These are phyloP conservation scores for Saccharomyces hybrid DNA, from an alignment of 1,139 yeast genomes.

Conservation along the genomic window DNA sequence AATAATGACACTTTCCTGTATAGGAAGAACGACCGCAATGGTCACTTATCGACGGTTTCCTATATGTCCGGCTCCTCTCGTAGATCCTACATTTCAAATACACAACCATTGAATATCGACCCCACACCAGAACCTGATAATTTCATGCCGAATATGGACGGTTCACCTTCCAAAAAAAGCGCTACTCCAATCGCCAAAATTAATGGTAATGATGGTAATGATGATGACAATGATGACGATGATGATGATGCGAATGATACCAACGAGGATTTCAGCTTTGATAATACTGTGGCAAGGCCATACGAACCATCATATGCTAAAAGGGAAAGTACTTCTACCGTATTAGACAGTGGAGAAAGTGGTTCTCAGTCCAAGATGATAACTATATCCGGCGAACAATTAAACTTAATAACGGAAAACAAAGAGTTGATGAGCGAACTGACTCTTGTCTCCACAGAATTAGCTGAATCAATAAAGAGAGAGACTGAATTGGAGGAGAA, in stretches of 20 bases:
- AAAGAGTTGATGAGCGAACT: constrained; percentile 53
- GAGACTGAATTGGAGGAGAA: constrained; percentile 52
- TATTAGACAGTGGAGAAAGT: constrained; percentile 5
- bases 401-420: constrained; percentile 55
- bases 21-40: background rate
- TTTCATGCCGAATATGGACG: background rate
- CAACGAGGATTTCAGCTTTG: constrained; percentile 18
- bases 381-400: constrained; percentile 49
- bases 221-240: no score
- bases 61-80: background rate
- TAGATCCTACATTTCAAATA: background rate
- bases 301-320: constrained; percentile 15
- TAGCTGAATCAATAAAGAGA: constrained; percentile 62
- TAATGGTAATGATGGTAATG: background rate
- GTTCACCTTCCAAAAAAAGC: background rate
- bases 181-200: background rate
- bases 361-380: constrained; percentile 16
- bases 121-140: background rate
- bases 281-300: constrained; percentile 15
- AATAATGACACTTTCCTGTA: background rate
- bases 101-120: background rate
- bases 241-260: background rate
- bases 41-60: background rate
- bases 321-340: constrained; percentile 1
- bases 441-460: constrained; percentile 59